Conservation (phyloP, 169 alveolate genomes). For the Babesia microti region DNA sequence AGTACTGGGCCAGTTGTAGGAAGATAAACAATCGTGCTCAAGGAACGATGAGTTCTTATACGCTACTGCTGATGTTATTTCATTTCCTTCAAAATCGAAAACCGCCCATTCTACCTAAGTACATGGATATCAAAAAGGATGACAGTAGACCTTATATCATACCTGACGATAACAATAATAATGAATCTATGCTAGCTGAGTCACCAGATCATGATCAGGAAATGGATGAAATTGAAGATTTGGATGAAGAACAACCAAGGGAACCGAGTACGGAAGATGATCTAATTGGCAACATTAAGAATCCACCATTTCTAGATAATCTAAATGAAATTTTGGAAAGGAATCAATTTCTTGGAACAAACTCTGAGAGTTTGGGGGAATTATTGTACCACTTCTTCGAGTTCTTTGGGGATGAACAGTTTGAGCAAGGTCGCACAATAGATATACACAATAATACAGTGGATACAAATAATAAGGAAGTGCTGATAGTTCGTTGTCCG, state of each 20-base stretch:
- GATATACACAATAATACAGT: constrained; percentile 27
- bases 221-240: not conserved
- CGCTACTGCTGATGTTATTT: constrained; percentile 62
- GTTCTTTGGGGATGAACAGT: constrained; percentile 17
- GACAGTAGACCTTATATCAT: constrained; percentile 3
- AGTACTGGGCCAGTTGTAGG: constrained; percentile 70
- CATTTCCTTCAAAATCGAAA: constrained; percentile 52
- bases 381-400: constrained; percentile 26
- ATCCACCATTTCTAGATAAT: not conserved
- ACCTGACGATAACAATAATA: not conserved
- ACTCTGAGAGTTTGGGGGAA: constrained; percentile 15
- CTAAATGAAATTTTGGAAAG: constrained; percentile 11
- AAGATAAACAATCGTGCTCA: constrained; percentile 59
- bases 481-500: constrained; percentile 37
- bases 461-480: constrained; percentile 22
- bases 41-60: constrained; percentile 67
- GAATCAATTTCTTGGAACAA: constrained; percentile 19
- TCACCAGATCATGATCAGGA: not conserved
- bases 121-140: constrained; percentile 18
- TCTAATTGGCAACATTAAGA: constrained; percentile 3
- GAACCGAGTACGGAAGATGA: not conserved
- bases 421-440: constrained; percentile 32
- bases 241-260: not conserved
- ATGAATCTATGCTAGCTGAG: not conserved
- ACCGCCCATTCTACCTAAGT: constrained; percentile 63